Evolutionary conservation across 306 rosid species (phyloP), one percentile per base, ranked within the genome.

Genomic region (Prunus davidiana): DNA sequence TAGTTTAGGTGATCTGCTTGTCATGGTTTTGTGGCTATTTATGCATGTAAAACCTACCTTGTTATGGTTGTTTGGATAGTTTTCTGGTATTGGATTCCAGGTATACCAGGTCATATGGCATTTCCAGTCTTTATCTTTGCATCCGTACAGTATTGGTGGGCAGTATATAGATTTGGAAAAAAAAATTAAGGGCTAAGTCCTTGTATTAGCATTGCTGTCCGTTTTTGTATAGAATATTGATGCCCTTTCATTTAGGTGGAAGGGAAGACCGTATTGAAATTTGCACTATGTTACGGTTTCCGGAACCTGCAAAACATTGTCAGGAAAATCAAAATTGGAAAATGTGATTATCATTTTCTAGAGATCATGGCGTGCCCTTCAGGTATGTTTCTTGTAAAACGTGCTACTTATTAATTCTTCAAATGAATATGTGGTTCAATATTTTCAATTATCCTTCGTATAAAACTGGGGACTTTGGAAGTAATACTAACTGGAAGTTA

Each of bases 341-440:
- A 92, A 86, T 90, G 92, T 22, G 96, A 92, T 70, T 95, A 90
- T 85, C 91, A 90, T 79, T 95, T 89, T 78, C 77, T 95, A 72
- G 97, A 95, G 86, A 92, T 95, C 75, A 95, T 95, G 99, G 99
- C 99, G 8, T 95, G 99, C 82, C 99, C 99, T 66, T 93, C 97
- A 82, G 97, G 99, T 92, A 76, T 27, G 4, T 12, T 78, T 56
- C 73, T 79, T 76, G 61, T 46, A 43, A 27, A 28, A 41, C 75
- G 56, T 49, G 49, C 46, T 72, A 58, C 12, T 5, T 27, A 2
- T 16, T 10, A 4, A 20, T 24, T 15, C 24, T 34, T 69, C 12
- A 22, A 66, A 20, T 24, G 2, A 13, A 8, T 54, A 3, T 57
- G 13, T 18, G 51, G 30, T 58, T 41, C 9, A 60, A 15, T 13